Evolutionary conservation across 805 yeast species (phyloP), one percentile per base, ranked within the genome.

Genomic region (Torulaspora delbrueckii): DNA sequence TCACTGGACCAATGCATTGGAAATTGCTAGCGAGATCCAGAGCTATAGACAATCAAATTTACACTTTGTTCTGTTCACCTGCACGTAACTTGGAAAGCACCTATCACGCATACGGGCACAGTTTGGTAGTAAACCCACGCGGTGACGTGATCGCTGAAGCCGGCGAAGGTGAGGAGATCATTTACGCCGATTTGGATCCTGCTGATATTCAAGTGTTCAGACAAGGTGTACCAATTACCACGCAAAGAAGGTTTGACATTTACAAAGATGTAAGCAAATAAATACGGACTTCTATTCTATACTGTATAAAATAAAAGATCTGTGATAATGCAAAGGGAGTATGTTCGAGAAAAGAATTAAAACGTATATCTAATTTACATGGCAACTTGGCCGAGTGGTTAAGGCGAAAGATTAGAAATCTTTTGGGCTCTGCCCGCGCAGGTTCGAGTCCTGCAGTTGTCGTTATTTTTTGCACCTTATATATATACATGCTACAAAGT

Each of bases 1-100:
- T 84, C 12, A 85, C 93, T 0, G 95, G 95, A 0, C 95, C 95
- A 0, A 68, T 82, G 64, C 91, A 82, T 62, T 85, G 95, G 95
- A 84, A 81, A 55, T 70, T 84, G 47, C 72, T 85, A 48, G 91
- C 88, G 1, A 74, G 81, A 49, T 70, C 87, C 0, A 71, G 93
- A 51, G 86, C 91, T 3, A 79, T 85, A 10, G 95, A 85, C 62
- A 85, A 83, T 58, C 84, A 84, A 62, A 63, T 79, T 12, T 85
- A 78, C 51, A 84, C 86, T 3, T 72, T 91, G 30, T 67, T 87
- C 53, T 88, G 96, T 53, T 86, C 96, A 6, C 96, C 96, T 3
- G 90, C 96, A 2, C 77, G 97, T 58, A 88, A 87, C 61, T 68
- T 73, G 42, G 76, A 74, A 8, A 55, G 62, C 12, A 75, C 74